A percentile compares a stretch with the other conserved stretches of the same genome.
These are phyloP conservation scores for Suillus subluteus DNA, from an alignment of 768 basidiomycete genomes.

Conservation along the genomic window DNA sequence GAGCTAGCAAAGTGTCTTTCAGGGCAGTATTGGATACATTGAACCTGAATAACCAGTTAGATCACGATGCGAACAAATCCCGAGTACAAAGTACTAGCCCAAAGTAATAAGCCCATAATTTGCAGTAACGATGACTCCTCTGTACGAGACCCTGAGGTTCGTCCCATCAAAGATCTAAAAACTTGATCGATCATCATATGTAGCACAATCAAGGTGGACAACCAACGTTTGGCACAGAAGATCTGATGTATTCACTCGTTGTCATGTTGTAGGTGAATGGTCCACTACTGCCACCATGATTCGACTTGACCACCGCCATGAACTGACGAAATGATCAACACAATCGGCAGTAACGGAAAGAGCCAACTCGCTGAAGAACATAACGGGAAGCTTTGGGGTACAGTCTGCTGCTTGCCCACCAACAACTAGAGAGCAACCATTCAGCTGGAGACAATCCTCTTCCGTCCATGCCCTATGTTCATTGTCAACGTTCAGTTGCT, in stretches of 20 bases:
- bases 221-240: slow-evolving; percentile 8
- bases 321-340: slow-evolving; percentile 14
- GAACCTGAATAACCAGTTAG: slow-evolving; percentile 12
- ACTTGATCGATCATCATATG: too few species aligned
- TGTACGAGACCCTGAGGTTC: too few species aligned
- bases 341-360: background rate
- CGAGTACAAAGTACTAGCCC: slow-evolving; percentile 18
- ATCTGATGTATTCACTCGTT: slow-evolving; percentile 22
- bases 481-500: too few species aligned
- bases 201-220: too few species aligned
- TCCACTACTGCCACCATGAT: slow-evolving; percentile 17
- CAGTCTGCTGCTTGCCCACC: background rate
- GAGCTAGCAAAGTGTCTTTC: slow-evolving; percentile 24
- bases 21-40: slow-evolving; percentile 29
- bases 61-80: background rate
- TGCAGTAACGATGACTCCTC: too few species aligned
- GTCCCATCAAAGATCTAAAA: too few species aligned
- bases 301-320: slow-evolving; percentile 22
- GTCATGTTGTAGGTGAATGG: slow-evolving; percentile 24
- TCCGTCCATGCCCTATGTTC: too few species aligned
- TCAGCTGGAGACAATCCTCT: too few species aligned
- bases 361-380: slow-evolving; percentile 18
- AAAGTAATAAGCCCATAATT: too few species aligned
- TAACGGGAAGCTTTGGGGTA: slow-evolving; percentile 21
- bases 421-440: slow-evolving; percentile 19